These are phyloP conservation scores for Triadica sebifera DNA, from an alignment of 345 rosid genomes.

Conservation along the genomic window DNA sequence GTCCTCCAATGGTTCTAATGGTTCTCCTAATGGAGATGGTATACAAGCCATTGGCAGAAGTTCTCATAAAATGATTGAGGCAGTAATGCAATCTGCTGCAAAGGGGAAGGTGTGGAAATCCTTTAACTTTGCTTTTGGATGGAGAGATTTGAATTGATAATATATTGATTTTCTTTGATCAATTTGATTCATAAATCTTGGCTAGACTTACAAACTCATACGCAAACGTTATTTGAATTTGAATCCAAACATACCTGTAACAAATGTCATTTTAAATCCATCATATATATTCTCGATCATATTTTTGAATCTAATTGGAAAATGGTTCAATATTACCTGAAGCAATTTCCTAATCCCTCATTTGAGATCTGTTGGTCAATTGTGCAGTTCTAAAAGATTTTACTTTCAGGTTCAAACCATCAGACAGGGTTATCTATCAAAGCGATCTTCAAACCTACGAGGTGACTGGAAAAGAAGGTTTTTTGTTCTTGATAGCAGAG, in stretches of 20 bases:
- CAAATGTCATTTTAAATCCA: neutral
- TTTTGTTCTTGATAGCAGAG: constrained; percentile 99
- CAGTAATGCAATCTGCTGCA: constrained; percentile 96
- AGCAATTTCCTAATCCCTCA: neutral
- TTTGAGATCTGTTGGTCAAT: neutral
- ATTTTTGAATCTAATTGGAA: neutral
- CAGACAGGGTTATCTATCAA: constrained; percentile 97
- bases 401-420: constrained; percentile 85
- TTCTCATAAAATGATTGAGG: constrained; percentile 98
- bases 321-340: neutral
- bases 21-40: constrained; percentile 97
- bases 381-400: constrained; percentile 14
- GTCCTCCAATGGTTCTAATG: constrained; percentile 80
- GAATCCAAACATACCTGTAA: neutral
- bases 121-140: constrained; percentile 10
- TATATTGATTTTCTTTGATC: neutral
- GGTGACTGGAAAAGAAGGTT: constrained; percentile 99
- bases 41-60: constrained; percentile 92
- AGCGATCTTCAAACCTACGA: constrained; percentile 91
- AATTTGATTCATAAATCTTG: neutral
- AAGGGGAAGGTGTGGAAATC: constrained; percentile 76
- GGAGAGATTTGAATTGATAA: neutral
- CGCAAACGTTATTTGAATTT: neutral
- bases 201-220: neutral
- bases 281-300: neutral